These are phyloP conservation scores for Chaetomiaceae sp. DNA, from an alignment of 2,329 filamentous ascomycete species.

Conservation along the genomic window DNA sequence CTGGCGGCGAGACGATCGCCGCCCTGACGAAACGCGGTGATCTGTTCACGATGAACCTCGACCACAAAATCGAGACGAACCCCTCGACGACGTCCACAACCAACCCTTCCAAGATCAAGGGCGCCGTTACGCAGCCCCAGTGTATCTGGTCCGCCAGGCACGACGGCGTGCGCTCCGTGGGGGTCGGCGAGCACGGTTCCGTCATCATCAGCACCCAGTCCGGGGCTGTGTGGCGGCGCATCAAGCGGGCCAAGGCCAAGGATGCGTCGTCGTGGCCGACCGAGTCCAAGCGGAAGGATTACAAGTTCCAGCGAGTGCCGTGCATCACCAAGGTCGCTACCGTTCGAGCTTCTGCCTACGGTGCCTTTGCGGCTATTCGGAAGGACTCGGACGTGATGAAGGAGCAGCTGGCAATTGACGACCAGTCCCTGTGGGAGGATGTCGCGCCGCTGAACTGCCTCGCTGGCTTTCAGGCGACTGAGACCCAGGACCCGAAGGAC, in stretches of 20 bases:
- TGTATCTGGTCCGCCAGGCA: constrained; percentile 88
- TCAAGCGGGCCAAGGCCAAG: constrained; percentile 76
- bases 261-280: constrained; percentile 46
- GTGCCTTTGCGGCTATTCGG: constrained; percentile 81
- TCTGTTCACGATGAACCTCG: constrained; percentile 77
- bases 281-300: constrained; percentile 70
- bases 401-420: constrained; percentile 59
- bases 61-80: constrained; percentile 56
- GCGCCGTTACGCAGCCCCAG: constrained; percentile 69
- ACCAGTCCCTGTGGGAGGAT: constrained; percentile 68
- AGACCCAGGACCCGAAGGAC: constrained; percentile 32
- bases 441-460: constrained; percentile 65
- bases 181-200: constrained; percentile 85
- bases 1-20: constrained; percentile 86
- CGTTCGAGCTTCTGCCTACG: constrained; percentile 82
- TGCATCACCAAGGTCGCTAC: constrained; percentile 78
- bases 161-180: constrained; percentile 78
- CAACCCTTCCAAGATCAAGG: constrained; percentile 84
- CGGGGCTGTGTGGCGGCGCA: constrained; percentile 86
- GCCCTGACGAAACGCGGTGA: constrained; percentile 80
- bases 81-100: constrained; percentile 69
- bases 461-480: constrained; percentile 46
- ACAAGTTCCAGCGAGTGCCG: constrained; percentile 89
- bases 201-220: constrained; percentile 91
- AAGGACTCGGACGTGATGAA: constrained; percentile 78